Percentiles rank a stretch among this genome's conserved stretches.
Evolutionary conservation across 2,329 filamentous ascomycete genomes (phyloP).

Genomic region (Diaporthe caulivora): DNA sequence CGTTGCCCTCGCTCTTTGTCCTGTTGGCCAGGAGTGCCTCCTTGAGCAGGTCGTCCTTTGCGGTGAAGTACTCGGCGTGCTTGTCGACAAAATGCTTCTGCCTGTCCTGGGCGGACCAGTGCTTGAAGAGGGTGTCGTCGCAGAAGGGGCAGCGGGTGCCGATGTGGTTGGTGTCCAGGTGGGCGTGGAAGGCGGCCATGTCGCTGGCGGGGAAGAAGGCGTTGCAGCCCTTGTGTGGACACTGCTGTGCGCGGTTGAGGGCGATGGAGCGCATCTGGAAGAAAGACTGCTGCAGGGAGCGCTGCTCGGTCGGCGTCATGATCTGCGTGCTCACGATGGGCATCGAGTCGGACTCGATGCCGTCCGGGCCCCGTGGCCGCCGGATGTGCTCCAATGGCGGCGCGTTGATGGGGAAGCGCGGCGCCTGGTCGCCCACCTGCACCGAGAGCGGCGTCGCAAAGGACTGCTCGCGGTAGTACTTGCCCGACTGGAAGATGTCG

Average conservation of each 20-base stretch:
- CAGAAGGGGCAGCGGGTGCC: conserved; percentile 53
- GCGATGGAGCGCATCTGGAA: conserved; percentile 50
- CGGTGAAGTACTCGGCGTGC: conserved; percentile 44
- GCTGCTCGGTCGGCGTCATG: conserved; percentile 56
- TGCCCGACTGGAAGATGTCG: conserved; percentile 24
- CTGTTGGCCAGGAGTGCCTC: conserved; percentile 14
- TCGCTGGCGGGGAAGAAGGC: conserved; percentile 49
- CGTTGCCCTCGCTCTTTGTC: conserved; percentile 7
- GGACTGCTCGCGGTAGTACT: conserved; percentile 46
- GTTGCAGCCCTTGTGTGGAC: conserved; percentile 54
- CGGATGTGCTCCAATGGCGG: conserved; percentile 53
- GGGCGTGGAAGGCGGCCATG: conserved; percentile 47
- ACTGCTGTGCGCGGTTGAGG: conserved; percentile 52
- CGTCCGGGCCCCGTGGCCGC: conserved; percentile 45
- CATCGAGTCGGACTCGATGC: conserved; percentile 43
- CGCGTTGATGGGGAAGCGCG: conserved; percentile 52
- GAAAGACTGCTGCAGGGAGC: conserved; percentile 51
- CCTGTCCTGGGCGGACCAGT: conserved; percentile 47
- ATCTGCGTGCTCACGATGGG: conserved; percentile 54
- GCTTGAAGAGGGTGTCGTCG: conserved; percentile 46
- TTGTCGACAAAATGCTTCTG: conserved; percentile 47
- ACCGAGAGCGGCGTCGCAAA: conserved; percentile 45
- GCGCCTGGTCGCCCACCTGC: conserved; percentile 45
- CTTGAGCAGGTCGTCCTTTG: conserved; percentile 28
- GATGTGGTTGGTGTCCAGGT: conserved; percentile 53